Percentiles rank a stretch among this genome's conserved stretches.
phyloP scores from a whole-genome alignment of 2,329 filamentous ascomycete species.

The Cladosporium sp. region DNA sequence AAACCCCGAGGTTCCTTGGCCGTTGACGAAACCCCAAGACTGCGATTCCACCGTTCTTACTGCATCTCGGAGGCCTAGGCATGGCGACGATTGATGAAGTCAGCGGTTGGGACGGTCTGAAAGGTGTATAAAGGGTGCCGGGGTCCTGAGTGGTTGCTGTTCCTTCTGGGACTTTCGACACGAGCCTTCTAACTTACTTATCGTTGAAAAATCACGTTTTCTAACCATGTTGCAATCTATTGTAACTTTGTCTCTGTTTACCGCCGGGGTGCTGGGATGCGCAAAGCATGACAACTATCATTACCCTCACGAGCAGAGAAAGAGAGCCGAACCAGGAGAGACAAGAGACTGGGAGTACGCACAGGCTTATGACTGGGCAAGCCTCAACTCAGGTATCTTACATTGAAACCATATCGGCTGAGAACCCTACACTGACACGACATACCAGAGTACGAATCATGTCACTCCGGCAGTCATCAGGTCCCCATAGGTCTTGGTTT shows the following conservation, averaged over 20 bases:
- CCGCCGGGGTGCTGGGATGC: slow-evolving; percentile 5
- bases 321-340: not conserved
- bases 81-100: not conserved
- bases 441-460: slow-evolving; percentile 37
- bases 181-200: too few species aligned
- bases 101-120: not conserved
- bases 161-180: not conserved
- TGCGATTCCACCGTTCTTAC: not conserved
- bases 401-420: slow-evolving; percentile 10
- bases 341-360: slow-evolving; percentile 19
- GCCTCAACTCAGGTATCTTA: slow-evolving; percentile 15
- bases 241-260: not conserved
- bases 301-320: slow-evolving; percentile 3
- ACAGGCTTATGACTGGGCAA: slow-evolving; percentile 19
- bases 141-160: too few species aligned
- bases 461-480: slow-evolving; percentile 49
- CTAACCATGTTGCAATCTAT: slow-evolving; percentile 7
- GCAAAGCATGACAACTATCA: slow-evolving; percentile 10
- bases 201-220: not conserved
- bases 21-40: slow-evolving; percentile 7
- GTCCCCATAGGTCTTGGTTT: slow-evolving; percentile 45
- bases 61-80: not conserved
- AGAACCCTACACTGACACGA: slow-evolving; percentile 14
- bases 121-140: not conserved
- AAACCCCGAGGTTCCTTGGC: slow-evolving; percentile 6